Base-by-base conservation (phyloP, 2,329 filamentous ascomycete genomes). In the Microcyclospora pomicola region DNA sequence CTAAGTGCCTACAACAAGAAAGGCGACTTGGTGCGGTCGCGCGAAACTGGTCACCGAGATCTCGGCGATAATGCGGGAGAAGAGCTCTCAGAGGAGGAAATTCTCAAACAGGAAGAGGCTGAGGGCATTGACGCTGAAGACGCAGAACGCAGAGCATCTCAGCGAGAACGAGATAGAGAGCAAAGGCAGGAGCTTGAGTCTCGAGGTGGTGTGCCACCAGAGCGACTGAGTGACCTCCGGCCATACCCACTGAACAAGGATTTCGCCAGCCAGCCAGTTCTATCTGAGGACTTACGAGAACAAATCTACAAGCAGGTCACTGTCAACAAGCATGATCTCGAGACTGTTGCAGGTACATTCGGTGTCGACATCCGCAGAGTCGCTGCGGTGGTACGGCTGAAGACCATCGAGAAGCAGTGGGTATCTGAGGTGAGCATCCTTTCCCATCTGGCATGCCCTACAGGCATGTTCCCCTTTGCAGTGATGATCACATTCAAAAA, bases 331-430 rank as follows among this genome's bases (percentile, higher is more conserved):
- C 68, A 78, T 58, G 75, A 80, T 40, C 67, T 94, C 44, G 79
- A 84, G 52, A 72, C 72, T 32, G 82, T 92, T 14, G 87, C 83
- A 54, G 80, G 80, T 1, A 73, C 84, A 52, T 72, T 82, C 49
- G 75, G 77, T 19, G 74, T 94, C 15, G 85, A 91, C 53, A 80
- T 93, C 61, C 75, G 82, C 53, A 73, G 87, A 50, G 81, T 94
- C 13, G 86, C 78, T 19, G 87, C 87, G 15, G 82, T 93, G 14
- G 80, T 93, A 42, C 69, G 87, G 51, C 66, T 95, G 52, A 88
- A 88, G 65, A 77, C 85, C 59, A 69, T 94, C 47, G 85, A 95
- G 65, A 85, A 80, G 64, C 68, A 79, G 48, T 86, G 80, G 83
- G 59, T 71, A 45, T 59, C 67, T 51, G 69, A 87, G 68, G 87